Conservation (phyloP, 1,139 yeast genomes). For the Magnusiomyces paraingens region DNA sequence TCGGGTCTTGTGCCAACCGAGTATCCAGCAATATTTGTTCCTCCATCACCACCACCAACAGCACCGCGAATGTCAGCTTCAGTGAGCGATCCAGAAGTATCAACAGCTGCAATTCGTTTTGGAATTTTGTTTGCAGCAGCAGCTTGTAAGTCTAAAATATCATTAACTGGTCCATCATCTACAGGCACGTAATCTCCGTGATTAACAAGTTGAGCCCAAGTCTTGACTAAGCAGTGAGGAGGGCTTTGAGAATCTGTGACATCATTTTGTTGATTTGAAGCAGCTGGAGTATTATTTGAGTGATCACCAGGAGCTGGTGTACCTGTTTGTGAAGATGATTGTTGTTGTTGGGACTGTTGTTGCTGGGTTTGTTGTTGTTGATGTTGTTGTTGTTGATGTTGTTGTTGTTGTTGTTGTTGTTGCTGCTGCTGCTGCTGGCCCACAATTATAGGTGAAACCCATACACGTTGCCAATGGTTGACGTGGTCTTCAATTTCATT, state of each 20-base stretch:
- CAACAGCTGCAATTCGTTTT: slow-evolving; percentile 13
- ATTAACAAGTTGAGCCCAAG: slow-evolving; percentile 37
- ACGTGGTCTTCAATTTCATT: slow-evolving; percentile 27
- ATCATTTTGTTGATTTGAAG: background rate
- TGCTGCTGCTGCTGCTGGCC: too few relatives aligned
- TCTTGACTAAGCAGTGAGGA: slow-evolving; percentile 28
- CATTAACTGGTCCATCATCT: slow-evolving; percentile 39
- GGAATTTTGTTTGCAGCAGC: slow-evolving; percentile 11
- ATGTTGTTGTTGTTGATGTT: too few relatives aligned
- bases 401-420: too few relatives aligned
- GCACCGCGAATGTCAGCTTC: slow-evolving; percentile 61
- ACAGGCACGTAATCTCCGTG: slow-evolving; percentile 27
- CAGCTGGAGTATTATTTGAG: background rate
- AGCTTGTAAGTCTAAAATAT: slow-evolving; percentile 31
- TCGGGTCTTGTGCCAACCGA: slow-evolving; percentile 9
- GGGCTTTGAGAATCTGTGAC: slow-evolving; percentile 19
- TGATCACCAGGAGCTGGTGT: too few relatives aligned
- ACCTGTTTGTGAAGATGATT: too few relatives aligned
- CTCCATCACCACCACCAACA: slow-evolving; percentile 47
- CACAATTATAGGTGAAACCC: slow-evolving; percentile 23
- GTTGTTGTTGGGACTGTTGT: background rate
- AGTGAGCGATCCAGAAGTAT: slow-evolving; percentile 35
- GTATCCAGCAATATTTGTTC: slow-evolving; percentile 40
- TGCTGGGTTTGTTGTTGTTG: too few relatives aligned
- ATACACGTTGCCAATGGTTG: slow-evolving; percentile 28